Evolutionary conservation across 805 yeast species (phyloP), one percentile per base, ranked within the genome.

Genomic region (Cyberlindnera xylosilytica): DNA sequence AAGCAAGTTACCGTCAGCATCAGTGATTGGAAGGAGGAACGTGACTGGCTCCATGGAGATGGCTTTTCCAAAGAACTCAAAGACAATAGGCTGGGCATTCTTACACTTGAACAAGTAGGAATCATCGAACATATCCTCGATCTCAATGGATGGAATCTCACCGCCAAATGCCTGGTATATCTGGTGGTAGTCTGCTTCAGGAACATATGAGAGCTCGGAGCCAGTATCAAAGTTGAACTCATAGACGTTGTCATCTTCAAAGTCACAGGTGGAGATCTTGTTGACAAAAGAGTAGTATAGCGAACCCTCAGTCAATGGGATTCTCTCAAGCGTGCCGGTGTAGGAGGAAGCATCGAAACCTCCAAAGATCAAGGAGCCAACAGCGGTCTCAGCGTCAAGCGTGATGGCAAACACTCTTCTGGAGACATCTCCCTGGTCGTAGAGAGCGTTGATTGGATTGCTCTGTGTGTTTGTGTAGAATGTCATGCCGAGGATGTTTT

Each of bases 81-180:
- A 34, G 8, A 27, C 30, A 9, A 55, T 18, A 1, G 50, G 39
- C 13, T 36, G 31, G 3, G 57, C 53, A 30, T 47, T 22, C 10
- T 40, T 22, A 41, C 60, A 55, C 34, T 53, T 57, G 46, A 56
- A 52, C 16, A 58, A 36, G 49, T 73, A 73, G 6, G 63, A 57
- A 12, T 68, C 73, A 2, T 55, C 54, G 51, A 60, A 61, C 30
- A 67, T 47, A 15, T 56, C 50, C 18, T 57, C 63, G 29, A 74
- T 73, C 12, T 18, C n/a, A 12, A 31, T 24, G 3, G 35, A 20
- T 3, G 23, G 29, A 18, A 44, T 34, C n/a, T 33, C 40, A 31
- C 49, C 53, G 10, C 47, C 51, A 24, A 52, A 46, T 12, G 30
- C n/a, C 24, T 53, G 53, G 34, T 47, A 48, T 12, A 53, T 32